Percentiles rank a stretch among this genome's conserved stretches.
phyloP scores from a whole-genome alignment of 2,329 filamentous ascomycete species.

The Aspergillus sp. region DNA sequence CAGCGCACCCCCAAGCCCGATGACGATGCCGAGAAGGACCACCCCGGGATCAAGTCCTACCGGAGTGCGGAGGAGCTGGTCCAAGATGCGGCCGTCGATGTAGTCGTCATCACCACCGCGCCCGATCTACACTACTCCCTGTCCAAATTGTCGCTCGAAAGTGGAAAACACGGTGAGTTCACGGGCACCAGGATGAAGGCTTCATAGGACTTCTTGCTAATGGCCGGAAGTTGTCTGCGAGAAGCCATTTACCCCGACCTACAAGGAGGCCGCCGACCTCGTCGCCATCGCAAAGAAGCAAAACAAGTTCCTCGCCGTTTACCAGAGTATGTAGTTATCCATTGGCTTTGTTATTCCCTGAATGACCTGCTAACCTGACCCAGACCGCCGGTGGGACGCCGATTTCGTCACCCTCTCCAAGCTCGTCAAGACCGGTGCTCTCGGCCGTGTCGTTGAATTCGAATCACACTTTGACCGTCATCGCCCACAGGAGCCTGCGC shows the following conservation, averaged over 20 bases:
- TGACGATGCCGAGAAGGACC: constrained; percentile 68
- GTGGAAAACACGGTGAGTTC: constrained; percentile 63
- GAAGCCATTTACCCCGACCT: constrained; percentile 77
- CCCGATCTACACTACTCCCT: constrained; percentile 70
- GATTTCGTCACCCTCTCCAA: constrained; percentile 72
- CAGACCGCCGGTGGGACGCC: constrained; percentile 70
- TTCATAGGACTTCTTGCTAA: not conserved
- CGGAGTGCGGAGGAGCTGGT: constrained; percentile 63
- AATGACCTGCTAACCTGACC: not conserved
- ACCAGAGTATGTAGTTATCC: constrained; percentile 56
- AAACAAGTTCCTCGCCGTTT: constrained; percentile 62
- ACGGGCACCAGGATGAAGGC: not conserved
- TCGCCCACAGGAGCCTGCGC: constrained; percentile 55
- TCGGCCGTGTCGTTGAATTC: constrained; percentile 75
- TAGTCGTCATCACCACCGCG: constrained; percentile 70
- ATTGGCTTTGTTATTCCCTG: not conserved
- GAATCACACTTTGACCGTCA: constrained; percentile 80
- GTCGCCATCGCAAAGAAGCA: constrained; percentile 55
- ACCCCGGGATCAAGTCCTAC: constrained; percentile 66
- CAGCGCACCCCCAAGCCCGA: constrained; percentile 67
- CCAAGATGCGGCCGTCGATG: constrained; percentile 63
- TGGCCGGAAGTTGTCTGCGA: constrained; percentile 64
- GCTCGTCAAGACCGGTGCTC: constrained; percentile 57
- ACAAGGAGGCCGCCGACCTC: constrained; percentile 66
- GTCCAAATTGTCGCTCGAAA: constrained; percentile 63